Evolutionary conservation across 1,139 yeast genomes (phyloP).

Genomic region (Suhomyces bolitotheri): DNA sequence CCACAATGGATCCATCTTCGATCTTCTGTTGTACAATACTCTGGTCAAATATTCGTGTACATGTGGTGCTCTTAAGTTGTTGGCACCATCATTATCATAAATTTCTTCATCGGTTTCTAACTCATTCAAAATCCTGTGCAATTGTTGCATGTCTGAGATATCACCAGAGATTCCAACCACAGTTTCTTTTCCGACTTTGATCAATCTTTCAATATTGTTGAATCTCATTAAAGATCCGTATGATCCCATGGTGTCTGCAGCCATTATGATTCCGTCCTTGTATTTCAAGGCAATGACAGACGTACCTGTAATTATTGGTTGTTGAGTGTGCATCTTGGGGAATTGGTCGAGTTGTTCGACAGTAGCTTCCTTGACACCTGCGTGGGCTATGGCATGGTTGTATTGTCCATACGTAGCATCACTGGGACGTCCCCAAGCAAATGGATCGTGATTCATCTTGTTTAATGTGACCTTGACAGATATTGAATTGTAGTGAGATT

Average conservation of each 20-base stretch:
- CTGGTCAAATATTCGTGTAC: constrained; percentile 85
- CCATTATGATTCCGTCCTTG: constrained; percentile 86
- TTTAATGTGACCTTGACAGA: neutral
- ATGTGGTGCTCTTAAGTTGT: constrained; percentile 76
- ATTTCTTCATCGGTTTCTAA: constrained; percentile 70
- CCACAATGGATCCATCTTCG: constrained; percentile 96
- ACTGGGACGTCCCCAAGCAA: constrained; percentile 92
- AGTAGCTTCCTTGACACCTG: constrained; percentile 28
- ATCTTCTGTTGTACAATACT: constrained; percentile 82
- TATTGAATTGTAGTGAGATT: no score
- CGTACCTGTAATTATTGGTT: constrained; percentile 95
- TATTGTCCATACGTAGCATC: constrained; percentile 79
- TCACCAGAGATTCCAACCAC: constrained; percentile 96
- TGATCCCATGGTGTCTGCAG: constrained; percentile 92
- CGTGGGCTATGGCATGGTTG: constrained; percentile 68
- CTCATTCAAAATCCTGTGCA: constrained; percentile 73
- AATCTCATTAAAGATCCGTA: constrained; percentile 93
- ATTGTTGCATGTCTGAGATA: constrained; percentile 86
- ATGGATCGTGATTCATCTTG: constrained; percentile 91
- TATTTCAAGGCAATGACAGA: constrained; percentile 91
- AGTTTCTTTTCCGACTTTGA: constrained; percentile 79
- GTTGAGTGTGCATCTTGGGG: constrained; percentile 86
- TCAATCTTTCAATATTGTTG: constrained; percentile 78
- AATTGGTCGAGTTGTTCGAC: constrained; percentile 30
- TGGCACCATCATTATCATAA: constrained; percentile 78